Base-by-base conservation (phyloP, 371 early-diverging fungal species). In the Batkoa obscura region DNA sequence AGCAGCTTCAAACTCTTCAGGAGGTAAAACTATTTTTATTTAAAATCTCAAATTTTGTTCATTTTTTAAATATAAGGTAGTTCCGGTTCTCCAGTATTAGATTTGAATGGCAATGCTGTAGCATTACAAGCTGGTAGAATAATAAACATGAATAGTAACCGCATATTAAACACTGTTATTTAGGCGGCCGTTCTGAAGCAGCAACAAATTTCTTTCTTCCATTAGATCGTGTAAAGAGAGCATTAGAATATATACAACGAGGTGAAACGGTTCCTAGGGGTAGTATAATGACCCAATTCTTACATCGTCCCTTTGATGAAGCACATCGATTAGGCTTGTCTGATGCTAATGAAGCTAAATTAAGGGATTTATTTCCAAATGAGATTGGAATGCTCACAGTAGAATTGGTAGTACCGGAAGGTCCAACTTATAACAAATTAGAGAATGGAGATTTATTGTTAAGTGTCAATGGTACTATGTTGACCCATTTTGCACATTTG, bases 321-420 rank as follows among this genome's bases (percentile, higher is more conserved):
- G 57, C 74, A 15, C 64, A 70, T 3, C 74, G 74, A 17, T 66
- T 83, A 4, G 83, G 83, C 8, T 65, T 83, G 30, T 61, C 68
- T 31, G 46, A 63, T 3, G 61, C 64, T 3, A 72, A 78, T 5
- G 90, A 89, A 60, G 67, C 71, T 10, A 55, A 64, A 38, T 60
- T 86, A 37, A 78, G 90, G 3, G 54, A 62, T 13, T 61, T 56
- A 30, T 69, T 72, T 55, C 71, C 74, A 5, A 66, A 69, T 13
- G 84, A 82, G 59, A 82, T 80, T 34, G 89, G 89, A 3, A 71
- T 89, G 73, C 66, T 89, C 33, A 81, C 82, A 0, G 81, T 75
- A 39, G 78, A 79, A 43, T 61, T 66, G 0, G 75, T 85, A 0
- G 59, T 87, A 6, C 83, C 82, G 2, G 69, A 77, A 49, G 84